Conservation (phyloP, 768 basidiomycete genomes). For the Cubamyces sp. region DNA sequence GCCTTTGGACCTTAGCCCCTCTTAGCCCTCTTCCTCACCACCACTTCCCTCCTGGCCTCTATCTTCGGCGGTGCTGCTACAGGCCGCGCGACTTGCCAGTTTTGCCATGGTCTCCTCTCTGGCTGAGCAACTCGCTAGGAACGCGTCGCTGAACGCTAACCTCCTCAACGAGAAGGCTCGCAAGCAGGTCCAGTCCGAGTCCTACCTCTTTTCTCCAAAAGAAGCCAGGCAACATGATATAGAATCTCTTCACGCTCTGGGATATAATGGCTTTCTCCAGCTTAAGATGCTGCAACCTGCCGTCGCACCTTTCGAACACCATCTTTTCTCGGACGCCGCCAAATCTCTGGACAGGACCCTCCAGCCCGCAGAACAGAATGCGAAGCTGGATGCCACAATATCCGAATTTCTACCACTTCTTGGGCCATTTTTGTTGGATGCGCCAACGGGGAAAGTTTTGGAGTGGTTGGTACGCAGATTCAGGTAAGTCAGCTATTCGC, state of each 20-base stretch:
- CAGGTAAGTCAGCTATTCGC: conserved; percentile 54
- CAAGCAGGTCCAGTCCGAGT: conserved; percentile 62
- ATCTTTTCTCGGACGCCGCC: conserved; percentile 80
- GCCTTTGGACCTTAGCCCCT: not conserved
- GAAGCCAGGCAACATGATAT: conserved; percentile 88
- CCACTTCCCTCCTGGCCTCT: not conserved
- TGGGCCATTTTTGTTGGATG: conserved; percentile 81
- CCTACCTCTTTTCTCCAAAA: conserved; percentile 85
- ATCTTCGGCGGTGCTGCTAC: not conserved
- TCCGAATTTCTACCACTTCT: conserved; percentile 67
- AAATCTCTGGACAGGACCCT: conserved; percentile 80
- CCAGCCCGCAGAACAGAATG: conserved; percentile 61
- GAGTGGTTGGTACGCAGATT: conserved; percentile 97
- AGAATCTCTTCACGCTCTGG: conserved; percentile 83
- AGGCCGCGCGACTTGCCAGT: too few relatives aligned
- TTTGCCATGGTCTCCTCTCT: conserved; percentile 66
- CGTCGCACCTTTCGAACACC: conserved; percentile 64
- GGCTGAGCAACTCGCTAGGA: conserved; percentile 78
- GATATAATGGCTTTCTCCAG: conserved; percentile 75
- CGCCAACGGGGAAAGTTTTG: conserved; percentile 78
- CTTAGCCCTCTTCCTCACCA: not conserved
- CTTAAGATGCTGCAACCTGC: conserved; percentile 63
- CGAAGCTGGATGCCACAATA: conserved; percentile 64
- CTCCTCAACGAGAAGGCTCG: conserved; percentile 68
- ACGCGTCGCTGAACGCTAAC: conserved; percentile 76